Conservation (phyloP, 2,329 filamentous ascomycete genomes). For the Ceratocystis variospora region DNA sequence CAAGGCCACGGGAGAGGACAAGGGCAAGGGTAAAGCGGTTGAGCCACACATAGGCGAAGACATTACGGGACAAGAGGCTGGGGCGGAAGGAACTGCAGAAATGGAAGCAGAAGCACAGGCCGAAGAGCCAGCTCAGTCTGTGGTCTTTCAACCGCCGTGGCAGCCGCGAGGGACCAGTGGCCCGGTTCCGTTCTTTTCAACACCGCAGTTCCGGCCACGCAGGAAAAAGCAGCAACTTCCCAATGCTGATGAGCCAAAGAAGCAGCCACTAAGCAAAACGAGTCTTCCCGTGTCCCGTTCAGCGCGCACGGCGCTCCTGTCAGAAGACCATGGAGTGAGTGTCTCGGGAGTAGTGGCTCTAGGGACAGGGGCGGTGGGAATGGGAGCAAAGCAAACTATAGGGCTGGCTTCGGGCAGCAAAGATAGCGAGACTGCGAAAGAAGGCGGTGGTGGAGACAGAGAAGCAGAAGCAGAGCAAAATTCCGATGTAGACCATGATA, state of each 20-base stretch:
- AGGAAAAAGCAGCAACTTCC: conserved; percentile 15
- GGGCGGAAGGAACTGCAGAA: no score
- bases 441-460: not conserved
- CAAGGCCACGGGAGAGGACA: not conserved
- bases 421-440: not conserved
- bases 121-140: conserved; percentile 22
- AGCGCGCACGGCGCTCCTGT: conserved; percentile 15
- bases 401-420: not conserved
- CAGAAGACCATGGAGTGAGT: conserved; percentile 17
- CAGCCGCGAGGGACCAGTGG: not conserved
- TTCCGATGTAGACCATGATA: conserved; percentile 9
- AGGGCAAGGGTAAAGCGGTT: not conserved
- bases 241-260: not conserved
- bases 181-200: conserved; percentile 15
- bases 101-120: not conserved
- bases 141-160: conserved; percentile 25
- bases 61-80: not conserved
- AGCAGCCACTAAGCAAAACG: conserved; percentile 5
- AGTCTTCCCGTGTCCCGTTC: conserved; percentile 15
- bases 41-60: not conserved
- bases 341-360: conserved; percentile 1
- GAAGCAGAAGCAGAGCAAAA: no score
- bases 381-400: not conserved
- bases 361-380: not conserved
- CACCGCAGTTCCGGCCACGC: conserved; percentile 16